Base-by-base conservation (phyloP, 257 asterid genomes). In the Nicotiana undulata region DNA sequence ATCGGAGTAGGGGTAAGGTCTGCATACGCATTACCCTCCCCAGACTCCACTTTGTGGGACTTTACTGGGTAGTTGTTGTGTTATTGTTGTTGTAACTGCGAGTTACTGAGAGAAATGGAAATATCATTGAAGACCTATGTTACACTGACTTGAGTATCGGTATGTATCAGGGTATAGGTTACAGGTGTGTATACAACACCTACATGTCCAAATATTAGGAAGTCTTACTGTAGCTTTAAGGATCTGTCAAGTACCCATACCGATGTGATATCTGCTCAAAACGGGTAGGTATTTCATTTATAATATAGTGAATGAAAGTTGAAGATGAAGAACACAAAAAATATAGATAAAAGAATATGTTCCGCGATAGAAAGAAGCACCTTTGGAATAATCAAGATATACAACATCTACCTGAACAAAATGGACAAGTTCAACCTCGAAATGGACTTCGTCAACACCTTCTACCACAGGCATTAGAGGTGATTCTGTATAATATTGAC, bases 361-460 rank as follows among this genome's bases (percentile, higher is more conserved):
- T 32, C 44, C 15, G 15, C 61, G 8, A 49, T 15, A 74, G 61
- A 72, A 46, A 74, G 78, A 49, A 74, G 61, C 16, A 24, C 61
- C 51, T 37, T 7, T 3, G 1, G 40, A 13, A 26, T 22, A 32
- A 5, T 46, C 60, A 49, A 79, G 29, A 18, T 44, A 55, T 26
- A 52, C 55, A 79, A 64, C 31, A 18, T 75, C 79, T 83, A 93
- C 98, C 99, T 95, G 99, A 86, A 93, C 81, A 82, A 93, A 91
- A 85, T 93, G 97, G 37, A 91, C 88, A 85, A 95, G 89, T 84
- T 93, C 97, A 89, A 95, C 98, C 83, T 93, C 98, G 86, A 95
- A 95, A 87, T 89, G 92, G 77, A 92, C 84, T 93, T 95, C 99
- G 34, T 82, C 87, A 82, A 88, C 80, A 84, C 88, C 95, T 86